Evolutionary conservation across 73 alveolate species (phyloP), one percentile per base, ranked within the genome.

Genomic region (Blepharisma stoltei): DNA sequence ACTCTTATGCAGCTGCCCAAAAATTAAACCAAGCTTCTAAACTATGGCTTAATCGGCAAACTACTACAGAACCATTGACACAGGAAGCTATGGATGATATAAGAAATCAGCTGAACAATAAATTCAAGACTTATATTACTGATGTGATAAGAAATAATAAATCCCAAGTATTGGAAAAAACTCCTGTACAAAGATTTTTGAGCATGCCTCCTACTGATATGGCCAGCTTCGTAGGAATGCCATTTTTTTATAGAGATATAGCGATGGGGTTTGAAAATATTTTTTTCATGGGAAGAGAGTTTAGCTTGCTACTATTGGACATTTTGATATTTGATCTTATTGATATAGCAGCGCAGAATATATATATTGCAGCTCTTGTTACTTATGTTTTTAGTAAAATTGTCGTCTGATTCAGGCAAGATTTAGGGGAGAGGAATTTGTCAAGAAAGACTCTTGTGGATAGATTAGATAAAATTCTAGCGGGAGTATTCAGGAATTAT

Each of bases 371-470:
- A 9, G 54, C 82, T 55, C 71, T 87, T 54, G 6, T 78, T 4
- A 87, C 94, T 70, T 83, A 70, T 82, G n/a, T 87, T 14, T 5
- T 53, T 53, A 85, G 78, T 71, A 67, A 78, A 71, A 23, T 83
- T n/a, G 70, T 83, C 23, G 69, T 76, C 67, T 78, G 70, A 71
- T 69, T 87, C 41, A 82, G 94, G 53, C 54, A 49, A 6, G 73
- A 23, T 23, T 76, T 82, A 21, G 94, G 94, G 50, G 86, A 83
- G 60, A 76, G 54, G 76, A 87, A 87, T 71, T 84, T 87, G 0
- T 66, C 92, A 4, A 87, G 88, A 75, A 87, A 87, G 76, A 86
- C 94, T 54, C 86, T 83, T 73, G 81, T 87, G 54, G 89, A 87
- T 87, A 55, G n/a, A n/a, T n/a, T n/a, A n/a, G n/a, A n/a, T n/a